Evolutionary conservation across 2,329 filamentous ascomycete species (phyloP).

Genomic region (Colletotrichum chrysophilum): DNA sequence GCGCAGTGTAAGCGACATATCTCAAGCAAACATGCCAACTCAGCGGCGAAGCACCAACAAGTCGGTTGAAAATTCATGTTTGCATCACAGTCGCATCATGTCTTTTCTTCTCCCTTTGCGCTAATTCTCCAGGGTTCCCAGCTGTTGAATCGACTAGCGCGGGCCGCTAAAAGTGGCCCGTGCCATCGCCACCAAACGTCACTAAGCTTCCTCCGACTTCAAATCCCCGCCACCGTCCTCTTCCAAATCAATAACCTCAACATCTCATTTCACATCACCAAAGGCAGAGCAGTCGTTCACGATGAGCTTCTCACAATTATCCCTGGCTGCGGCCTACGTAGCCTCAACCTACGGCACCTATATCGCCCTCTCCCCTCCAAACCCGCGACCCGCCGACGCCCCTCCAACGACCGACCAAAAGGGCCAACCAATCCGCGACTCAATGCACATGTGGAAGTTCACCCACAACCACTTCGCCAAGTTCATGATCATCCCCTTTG

Average conservation of each 20-base stretch:
- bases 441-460: slow-evolving; percentile 28
- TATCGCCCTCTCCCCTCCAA: slow-evolving; percentile 34
- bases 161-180: background rate
- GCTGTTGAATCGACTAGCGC: background rate
- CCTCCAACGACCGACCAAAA: background rate
- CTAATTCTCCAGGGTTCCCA: background rate
- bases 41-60: background rate
- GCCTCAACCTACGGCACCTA: slow-evolving; percentile 34
- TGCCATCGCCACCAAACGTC: background rate
- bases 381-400: slow-evolving; percentile 27
- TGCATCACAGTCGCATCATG: background rate
- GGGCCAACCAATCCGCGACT: background rate
- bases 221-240: background rate
- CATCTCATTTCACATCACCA: background rate
- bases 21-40: background rate
- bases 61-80: background rate
- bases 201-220: background rate
- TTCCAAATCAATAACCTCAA: background rate
- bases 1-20: accelerated
- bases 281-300: background rate
- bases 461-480: slow-evolving; percentile 28
- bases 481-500: slow-evolving; percentile 26
- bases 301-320: background rate
- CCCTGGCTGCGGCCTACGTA: slow-evolving; percentile 25
- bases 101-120: background rate